Conservation (phyloP, 1,139 yeast genomes). For the Diutina pseudorugosa region DNA sequence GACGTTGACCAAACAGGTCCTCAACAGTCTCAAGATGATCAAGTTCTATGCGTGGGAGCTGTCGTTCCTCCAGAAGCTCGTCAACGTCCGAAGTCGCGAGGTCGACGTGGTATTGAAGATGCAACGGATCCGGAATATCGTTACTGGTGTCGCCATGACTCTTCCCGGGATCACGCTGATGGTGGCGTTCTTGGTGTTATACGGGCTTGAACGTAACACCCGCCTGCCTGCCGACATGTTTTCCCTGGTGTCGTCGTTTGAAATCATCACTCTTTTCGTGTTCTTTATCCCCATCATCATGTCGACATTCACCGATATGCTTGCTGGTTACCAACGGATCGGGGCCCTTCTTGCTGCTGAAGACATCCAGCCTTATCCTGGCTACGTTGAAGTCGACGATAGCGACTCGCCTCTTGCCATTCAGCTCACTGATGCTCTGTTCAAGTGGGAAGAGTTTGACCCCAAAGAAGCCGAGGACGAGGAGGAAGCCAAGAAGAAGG, state of each 20-base stretch:
- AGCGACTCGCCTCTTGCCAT: not conserved
- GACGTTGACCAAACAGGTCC: slow-evolving; percentile 5
- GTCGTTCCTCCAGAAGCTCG: not conserved
- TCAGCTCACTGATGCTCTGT: not conserved
- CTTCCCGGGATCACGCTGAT: slow-evolving; percentile 13
- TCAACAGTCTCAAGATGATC: slow-evolving; percentile 7
- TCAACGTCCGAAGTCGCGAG: not conserved
- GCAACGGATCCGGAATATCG: not conserved
- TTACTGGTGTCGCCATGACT: not conserved
- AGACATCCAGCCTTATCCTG: not conserved
- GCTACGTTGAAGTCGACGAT: not conserved
- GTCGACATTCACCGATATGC: slow-evolving; percentile 56
- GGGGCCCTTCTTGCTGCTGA: slow-evolving; percentile 15
- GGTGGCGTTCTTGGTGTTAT: slow-evolving; percentile 61
- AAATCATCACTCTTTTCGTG: slow-evolving; percentile 36
- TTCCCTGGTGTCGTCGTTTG: slow-evolving; percentile 68
- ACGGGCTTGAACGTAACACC: slow-evolving; percentile 30
- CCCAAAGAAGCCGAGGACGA: not conserved
- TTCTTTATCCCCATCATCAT: slow-evolving; percentile 63
- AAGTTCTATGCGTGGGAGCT: slow-evolving; percentile 14
- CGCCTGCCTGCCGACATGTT: slow-evolving; percentile 61
- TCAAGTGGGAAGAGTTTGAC: slow-evolving; percentile 1
- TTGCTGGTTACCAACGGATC: slow-evolving; percentile 48
- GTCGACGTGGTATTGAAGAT: not conserved
- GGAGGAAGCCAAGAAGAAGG: not conserved